Percentiles rank a stretch among this genome's conserved stretches.
These are phyloP conservation scores for Gnomoniopsis sp. DNA, from an alignment of 2,329 filamentous ascomycete genomes.

Conservation along the genomic window DNA sequence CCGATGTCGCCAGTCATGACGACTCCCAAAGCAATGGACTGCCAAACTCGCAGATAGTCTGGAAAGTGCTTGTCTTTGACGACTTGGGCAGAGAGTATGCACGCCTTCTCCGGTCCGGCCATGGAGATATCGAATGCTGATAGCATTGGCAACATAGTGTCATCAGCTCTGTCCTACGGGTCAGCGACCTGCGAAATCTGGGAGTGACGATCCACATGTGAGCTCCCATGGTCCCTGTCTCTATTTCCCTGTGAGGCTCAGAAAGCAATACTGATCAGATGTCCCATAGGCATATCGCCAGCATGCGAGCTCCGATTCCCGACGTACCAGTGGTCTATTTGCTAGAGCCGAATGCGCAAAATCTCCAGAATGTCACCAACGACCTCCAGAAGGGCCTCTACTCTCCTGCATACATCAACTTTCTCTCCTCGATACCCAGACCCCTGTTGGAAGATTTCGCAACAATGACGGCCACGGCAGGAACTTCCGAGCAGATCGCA, in stretches of 20 bases:
- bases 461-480: slow-evolving; percentile 76
- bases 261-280: background rate
- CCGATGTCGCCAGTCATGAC: slow-evolving; percentile 56
- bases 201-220: slow-evolving; percentile 97
- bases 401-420: slow-evolving; percentile 93
- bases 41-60: slow-evolving; percentile 77
- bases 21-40: slow-evolving; percentile 63
- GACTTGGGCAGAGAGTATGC: slow-evolving; percentile 33
- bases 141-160: slow-evolving; percentile 47
- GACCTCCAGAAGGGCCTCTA: slow-evolving; percentile 88
- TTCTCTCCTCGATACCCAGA: slow-evolving; percentile 87
- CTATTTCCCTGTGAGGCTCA: background rate
- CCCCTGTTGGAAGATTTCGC: slow-evolving; percentile 94
- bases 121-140: slow-evolving; percentile 2
- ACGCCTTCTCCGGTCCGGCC: background rate
- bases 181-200: slow-evolving; percentile 88
- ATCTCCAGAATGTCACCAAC: slow-evolving; percentile 76
- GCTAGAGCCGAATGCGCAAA: slow-evolving; percentile 80
- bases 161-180: slow-evolving; percentile 91
- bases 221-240: slow-evolving; percentile 20
- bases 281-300: slow-evolving; percentile 67
- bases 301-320: slow-evolving; percentile 82
- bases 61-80: slow-evolving; percentile 97
- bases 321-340: slow-evolving; percentile 96
- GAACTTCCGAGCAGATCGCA: slow-evolving; percentile 83